Conservation (phyloP, 345 rosid genomes). For the Eucalyptus cloeziana region DNA sequence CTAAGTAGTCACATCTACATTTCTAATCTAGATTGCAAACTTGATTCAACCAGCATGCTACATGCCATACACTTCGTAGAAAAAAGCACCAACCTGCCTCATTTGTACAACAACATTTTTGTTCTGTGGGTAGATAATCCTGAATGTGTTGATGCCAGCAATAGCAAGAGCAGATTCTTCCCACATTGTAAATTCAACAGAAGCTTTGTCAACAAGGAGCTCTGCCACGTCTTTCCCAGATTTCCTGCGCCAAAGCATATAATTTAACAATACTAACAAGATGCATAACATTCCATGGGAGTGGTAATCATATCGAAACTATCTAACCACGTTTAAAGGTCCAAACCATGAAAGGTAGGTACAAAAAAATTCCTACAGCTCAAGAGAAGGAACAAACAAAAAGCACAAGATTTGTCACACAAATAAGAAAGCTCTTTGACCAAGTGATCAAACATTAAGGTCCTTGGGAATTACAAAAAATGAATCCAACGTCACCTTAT, state of each 20-base stretch:
- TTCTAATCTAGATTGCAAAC: neutral
- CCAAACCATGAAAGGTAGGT: neutral
- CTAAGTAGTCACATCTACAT: neutral
- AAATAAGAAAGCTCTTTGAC: neutral
- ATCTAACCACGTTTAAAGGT: neutral
- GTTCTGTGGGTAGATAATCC: conserved; percentile 36
- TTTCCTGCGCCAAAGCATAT: conserved; percentile 22
- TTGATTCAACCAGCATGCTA: neutral
- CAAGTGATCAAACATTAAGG: neutral
- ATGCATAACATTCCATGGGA: neutral
- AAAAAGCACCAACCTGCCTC: conserved; percentile 34
- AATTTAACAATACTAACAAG: neutral
- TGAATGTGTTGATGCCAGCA: conserved; percentile 30
- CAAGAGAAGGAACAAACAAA: neutral
- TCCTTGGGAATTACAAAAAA: neutral
- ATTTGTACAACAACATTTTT: conserved; percentile 39
- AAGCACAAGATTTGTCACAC: neutral
- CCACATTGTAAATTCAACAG: conserved; percentile 55
- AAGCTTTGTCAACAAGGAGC: conserved; percentile 35
- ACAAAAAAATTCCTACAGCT: neutral
- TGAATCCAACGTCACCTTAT: neutral
- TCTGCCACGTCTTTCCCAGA: conserved; percentile 33
- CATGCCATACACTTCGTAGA: neutral
- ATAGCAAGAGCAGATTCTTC: conserved; percentile 37
- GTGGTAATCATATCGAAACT: neutral